Conservation (phyloP, 805 yeast genomes). For the Pichia pseudocactophila region DNA sequence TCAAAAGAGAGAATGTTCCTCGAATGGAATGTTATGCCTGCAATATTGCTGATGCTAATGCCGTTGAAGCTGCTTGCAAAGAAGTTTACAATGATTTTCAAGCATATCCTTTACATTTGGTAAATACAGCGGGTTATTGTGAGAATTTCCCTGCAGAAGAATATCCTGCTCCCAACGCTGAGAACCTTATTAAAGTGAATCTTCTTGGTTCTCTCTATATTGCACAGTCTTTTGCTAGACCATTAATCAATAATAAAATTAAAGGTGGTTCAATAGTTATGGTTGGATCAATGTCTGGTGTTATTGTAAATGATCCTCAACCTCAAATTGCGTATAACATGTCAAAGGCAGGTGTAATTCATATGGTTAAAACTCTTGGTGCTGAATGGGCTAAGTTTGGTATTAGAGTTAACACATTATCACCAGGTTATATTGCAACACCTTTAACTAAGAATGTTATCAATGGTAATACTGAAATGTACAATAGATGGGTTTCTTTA, state of each 20-base stretch:
- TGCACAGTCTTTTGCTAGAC: slow-evolving; percentile 64
- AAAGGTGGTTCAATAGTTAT: slow-evolving; percentile 54
- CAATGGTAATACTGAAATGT: slow-evolving; percentile 48
- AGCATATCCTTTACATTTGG: slow-evolving; percentile 51
- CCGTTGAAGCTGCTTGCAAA: slow-evolving; percentile 49
- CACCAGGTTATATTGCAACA: slow-evolving; percentile 76
- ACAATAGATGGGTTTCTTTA: slow-evolving; percentile 62
- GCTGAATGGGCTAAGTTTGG: slow-evolving; percentile 75
- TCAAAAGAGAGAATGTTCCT: slow-evolving; percentile 26
- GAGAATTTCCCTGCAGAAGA: slow-evolving; percentile 73
- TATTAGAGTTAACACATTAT: slow-evolving; percentile 67
- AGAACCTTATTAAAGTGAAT: slow-evolving; percentile 60
- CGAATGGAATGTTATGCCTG: slow-evolving; percentile 58
- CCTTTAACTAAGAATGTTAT: slow-evolving; percentile 69
- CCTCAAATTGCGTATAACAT: slow-evolving; percentile 75
- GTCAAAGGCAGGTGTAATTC: slow-evolving; percentile 83
- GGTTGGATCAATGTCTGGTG: slow-evolving; percentile 75
- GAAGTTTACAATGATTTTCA: slow-evolving; percentile 50
- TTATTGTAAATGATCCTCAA: slow-evolving; percentile 70
- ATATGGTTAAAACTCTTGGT: slow-evolving; percentile 65
- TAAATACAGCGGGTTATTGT: slow-evolving; percentile 81
- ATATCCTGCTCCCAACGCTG: slow-evolving; percentile 65
- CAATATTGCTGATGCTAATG: slow-evolving; percentile 56
- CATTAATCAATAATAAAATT: slow-evolving; percentile 46
- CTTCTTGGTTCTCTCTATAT: slow-evolving; percentile 68